Evolutionary conservation across 352 stramenopile genomes (phyloP), one percentile per base, ranked within the genome.

Genomic region (Globisporangium camurandrum): DNA sequence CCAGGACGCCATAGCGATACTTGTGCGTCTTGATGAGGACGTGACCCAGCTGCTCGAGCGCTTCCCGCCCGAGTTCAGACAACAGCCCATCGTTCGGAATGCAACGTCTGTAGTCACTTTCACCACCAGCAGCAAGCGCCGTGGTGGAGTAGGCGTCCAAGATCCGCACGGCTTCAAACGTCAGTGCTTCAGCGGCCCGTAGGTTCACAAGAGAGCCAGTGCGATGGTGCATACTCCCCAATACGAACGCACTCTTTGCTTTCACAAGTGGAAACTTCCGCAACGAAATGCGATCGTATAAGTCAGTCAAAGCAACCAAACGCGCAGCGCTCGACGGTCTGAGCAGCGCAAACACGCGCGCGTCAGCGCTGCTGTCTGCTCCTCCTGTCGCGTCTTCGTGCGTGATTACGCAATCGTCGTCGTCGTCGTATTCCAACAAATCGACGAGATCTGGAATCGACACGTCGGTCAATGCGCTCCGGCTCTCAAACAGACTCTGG

Each of bases 21-120:
- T 94, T 94, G 33, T 86, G 78, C 48, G 88, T 92, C 59, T 88
- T 84, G 45, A 88, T 82, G 47, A 94, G 64, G 26, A 90, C 67
- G 45, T 88, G 88, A 7, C 83, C 80, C 4, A 91, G 56, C 49
- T 58, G 71, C 46, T 94, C 83, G 0, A 94, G 57, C 4, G 69
- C 59, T 39, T 92, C 79, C 9, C 80, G 74, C 1, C 83, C 83
- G 7, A 92, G 58, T 28, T 83, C 70, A 0, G 78, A 90, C 2
- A 91, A 51, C 4, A 94, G 39, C 0, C 78, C 83, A 39, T 91
- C 78, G n/a, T 83, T 89, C 6, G 64, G 53, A n/a, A n/a, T n/a
- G n/a, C n/a, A n/a, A n/a, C n/a, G n/a, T n/a, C n/a, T n/a, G n/a
- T n/a, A n/a, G n/a, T n/a, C n/a, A n/a, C n/a, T n/a, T n/a, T n/a